Evolutionary conservation across 768 basidiomycete species (phyloP).

Genomic region (Hygrocybe punicea): DNA sequence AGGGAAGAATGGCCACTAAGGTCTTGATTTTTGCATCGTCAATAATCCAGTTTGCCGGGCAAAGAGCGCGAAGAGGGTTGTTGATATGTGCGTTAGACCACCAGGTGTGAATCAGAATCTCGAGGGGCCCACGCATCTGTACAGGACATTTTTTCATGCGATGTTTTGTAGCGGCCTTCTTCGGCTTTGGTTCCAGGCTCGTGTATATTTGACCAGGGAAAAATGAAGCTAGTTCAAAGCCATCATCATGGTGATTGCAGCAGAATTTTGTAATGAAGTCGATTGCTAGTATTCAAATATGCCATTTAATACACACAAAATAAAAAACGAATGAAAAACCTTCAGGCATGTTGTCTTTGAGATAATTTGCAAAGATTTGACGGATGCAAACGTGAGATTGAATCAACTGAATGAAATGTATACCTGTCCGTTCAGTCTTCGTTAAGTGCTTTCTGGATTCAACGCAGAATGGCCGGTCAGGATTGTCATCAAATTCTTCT

Average conservation of each 20-base stretch:
- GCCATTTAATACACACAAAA: background rate
- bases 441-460: background rate
- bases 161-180: background rate
- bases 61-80: background rate
- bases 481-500: slow-evolving; percentile 1
- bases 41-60: background rate
- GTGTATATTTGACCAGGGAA: background rate
- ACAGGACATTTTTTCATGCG: background rate
- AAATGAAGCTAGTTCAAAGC: background rate
- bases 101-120: background rate
- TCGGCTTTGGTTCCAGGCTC: background rate
- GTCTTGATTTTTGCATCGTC: slow-evolving; percentile 2
- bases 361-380: background rate
- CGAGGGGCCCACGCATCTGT: background rate
- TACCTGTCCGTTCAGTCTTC: background rate
- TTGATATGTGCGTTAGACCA: background rate
- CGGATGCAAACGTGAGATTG: background rate
- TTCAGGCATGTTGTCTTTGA: background rate
- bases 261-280: background rate
- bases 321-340: background rate
- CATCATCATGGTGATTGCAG: slow-evolving; percentile 2
- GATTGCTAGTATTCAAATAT: background rate
- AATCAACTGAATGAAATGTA: background rate
- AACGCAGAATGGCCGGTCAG: background rate
- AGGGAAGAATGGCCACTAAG: background rate